Conservation (phyloP, 1,284 basidiomycete genomes). For the Pterulicium gracile region DNA sequence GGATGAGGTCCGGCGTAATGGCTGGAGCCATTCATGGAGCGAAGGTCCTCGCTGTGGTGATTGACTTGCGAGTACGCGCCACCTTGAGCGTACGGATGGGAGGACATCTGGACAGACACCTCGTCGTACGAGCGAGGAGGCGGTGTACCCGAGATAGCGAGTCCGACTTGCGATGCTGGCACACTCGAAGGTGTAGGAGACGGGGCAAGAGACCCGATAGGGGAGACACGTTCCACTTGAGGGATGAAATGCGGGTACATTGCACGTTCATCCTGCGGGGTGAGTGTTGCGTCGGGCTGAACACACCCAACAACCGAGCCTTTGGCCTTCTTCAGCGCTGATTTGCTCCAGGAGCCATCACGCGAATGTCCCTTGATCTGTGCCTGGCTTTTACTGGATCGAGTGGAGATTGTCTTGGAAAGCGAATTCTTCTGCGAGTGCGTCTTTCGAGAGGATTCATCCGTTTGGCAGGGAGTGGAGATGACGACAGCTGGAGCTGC, state of each 20-base stretch:
- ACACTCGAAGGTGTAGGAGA: slow-evolving; percentile 8
- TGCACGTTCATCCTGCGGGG: background rate
- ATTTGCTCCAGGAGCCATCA: slow-evolving; percentile 48
- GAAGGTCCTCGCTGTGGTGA: slow-evolving; percentile 7
- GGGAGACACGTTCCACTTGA: background rate
- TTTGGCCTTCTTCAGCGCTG: slow-evolving; percentile 40
- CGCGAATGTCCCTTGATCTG: slow-evolving; percentile 37
- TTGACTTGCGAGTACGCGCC: slow-evolving; percentile 21
- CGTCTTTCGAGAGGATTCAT: slow-evolving; percentile 12
- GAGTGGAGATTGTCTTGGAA: slow-evolving; percentile 32
- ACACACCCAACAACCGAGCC: slow-evolving; percentile 23
- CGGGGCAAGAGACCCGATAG: slow-evolving; percentile 11
- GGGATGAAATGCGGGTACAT: background rate
- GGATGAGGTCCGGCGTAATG: slow-evolving; percentile 42
- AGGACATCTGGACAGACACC: slow-evolving; percentile 29
- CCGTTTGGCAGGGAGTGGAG: slow-evolving; percentile 16
- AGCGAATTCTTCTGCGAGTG: slow-evolving; percentile 36
- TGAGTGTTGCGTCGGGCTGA: background rate
- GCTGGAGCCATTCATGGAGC: too few species aligned
- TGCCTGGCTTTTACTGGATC: slow-evolving; percentile 22
- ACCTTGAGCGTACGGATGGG: slow-evolving; percentile 49
- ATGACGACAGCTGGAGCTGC: slow-evolving; percentile 31
- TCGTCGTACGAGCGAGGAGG: slow-evolving; percentile 21
- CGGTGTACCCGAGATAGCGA: slow-evolving; percentile 59
- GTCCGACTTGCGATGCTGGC: slow-evolving; percentile 36